Evolutionary conservation across 768 basidiomycete genomes (phyloP).

Genomic region (Boletus sp.): DNA sequence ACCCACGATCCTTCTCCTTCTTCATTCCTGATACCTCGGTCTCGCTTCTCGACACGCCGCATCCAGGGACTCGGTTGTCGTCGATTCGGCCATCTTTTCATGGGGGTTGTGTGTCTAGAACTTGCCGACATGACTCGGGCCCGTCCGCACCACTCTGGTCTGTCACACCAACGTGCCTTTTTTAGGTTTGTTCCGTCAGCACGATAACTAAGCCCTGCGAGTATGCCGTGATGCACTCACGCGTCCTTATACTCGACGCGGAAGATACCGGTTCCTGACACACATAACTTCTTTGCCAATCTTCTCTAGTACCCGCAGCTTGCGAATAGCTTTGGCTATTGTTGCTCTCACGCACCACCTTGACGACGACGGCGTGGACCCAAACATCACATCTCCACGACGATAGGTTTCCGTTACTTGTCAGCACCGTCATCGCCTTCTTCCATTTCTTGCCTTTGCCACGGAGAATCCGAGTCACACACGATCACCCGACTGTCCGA

Average conservation of each 20-base stretch:
- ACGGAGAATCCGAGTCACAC: neutral
- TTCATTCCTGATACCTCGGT: too few species aligned
- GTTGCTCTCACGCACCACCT: conserved; percentile 11
- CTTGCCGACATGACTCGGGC: neutral
- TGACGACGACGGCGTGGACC: conserved; percentile 6
- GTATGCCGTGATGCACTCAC: conserved; percentile 6
- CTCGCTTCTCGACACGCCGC: neutral
- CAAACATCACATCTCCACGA: conserved; percentile 19
- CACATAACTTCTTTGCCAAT: neutral
- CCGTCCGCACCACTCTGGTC: neutral
- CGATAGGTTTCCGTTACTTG: conserved; percentile 9
- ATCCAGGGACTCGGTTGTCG: neutral
- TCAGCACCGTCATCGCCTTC: neutral
- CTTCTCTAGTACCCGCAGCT: conserved; percentile 1
- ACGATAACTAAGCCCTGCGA: neutral
- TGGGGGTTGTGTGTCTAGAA: neutral
- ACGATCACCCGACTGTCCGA: neutral
- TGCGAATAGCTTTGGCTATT: neutral
- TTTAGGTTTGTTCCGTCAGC: neutral
- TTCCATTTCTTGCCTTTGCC: neutral
- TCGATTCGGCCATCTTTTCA: neutral
- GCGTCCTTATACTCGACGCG: neutral
- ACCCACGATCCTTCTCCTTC: neutral
- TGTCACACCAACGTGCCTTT: neutral
- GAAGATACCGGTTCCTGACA: conserved; percentile 18